Conservation (phyloP, 768 basidiomycete genomes). For the Phaeolepiota aurea region DNA sequence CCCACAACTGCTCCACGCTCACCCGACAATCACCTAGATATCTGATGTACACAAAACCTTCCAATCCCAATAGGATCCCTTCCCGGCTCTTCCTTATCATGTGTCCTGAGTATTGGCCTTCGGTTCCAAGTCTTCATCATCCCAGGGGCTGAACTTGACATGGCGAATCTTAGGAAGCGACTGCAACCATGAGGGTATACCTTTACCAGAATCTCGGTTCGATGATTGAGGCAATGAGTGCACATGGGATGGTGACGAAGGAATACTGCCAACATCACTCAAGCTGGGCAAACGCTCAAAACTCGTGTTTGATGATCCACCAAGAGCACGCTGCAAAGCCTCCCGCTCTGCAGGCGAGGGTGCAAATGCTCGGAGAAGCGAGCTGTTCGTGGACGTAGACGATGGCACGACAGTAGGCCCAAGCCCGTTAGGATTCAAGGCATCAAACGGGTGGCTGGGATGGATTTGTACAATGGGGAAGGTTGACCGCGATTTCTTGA, state of each 20-base stretch:
- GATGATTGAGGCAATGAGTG: constrained; percentile 27
- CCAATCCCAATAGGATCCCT: no score
- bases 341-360: constrained; percentile 86
- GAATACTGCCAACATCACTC: constrained; percentile 67
- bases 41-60: constrained; percentile 1
- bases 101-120: background rate
- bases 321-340: constrained; percentile 71
- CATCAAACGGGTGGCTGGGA: constrained; percentile 33
- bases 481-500: constrained; percentile 18
- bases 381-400: constrained; percentile 34
- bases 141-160: constrained; percentile 77
- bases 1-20: background rate
- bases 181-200: constrained; percentile 61
- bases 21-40: background rate
- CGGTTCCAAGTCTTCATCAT: constrained; percentile 57
- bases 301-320: constrained; percentile 65
- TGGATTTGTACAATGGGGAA: constrained; percentile 7
- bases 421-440: constrained; percentile 55
- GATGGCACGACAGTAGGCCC: constrained; percentile 23
- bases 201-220: constrained; percentile 20
- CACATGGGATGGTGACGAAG: constrained; percentile 53
- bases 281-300: constrained; percentile 73
- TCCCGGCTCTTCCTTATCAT: no score
- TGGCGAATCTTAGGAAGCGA: constrained; percentile 58
- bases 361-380: constrained; percentile 73